Conservation (phyloP, 768 basidiomycete genomes). For the Candolleomyces eurysporus region DNA sequence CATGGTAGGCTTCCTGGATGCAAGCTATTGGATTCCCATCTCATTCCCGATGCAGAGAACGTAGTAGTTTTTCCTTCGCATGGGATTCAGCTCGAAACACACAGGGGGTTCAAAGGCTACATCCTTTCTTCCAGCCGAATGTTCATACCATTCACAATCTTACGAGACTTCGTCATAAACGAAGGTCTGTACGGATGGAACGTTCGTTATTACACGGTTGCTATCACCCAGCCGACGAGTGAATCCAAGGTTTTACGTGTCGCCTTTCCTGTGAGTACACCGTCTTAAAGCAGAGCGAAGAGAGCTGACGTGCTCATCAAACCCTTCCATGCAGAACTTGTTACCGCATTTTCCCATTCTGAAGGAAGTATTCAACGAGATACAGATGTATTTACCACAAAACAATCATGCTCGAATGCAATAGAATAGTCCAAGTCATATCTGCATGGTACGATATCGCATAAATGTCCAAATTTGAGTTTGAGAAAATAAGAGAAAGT, state of each 20-base stretch:
- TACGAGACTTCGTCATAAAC: slow-evolving; percentile 69
- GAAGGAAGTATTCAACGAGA: slow-evolving; percentile 54
- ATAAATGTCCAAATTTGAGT: too few relatives aligned
- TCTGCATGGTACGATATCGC: too few relatives aligned
- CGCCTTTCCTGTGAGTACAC: slow-evolving; percentile 53
- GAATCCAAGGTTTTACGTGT: slow-evolving; percentile 43
- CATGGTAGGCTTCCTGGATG: not conserved
- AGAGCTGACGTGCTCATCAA: not conserved
- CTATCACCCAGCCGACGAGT: slow-evolving; percentile 31
- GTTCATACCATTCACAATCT: slow-evolving; percentile 55
- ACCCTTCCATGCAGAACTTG: slow-evolving; percentile 46
- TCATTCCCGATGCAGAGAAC: slow-evolving; percentile 49
- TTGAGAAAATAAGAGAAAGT: too few relatives aligned
- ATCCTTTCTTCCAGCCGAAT: slow-evolving; percentile 37
- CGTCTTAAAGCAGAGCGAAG: not conserved
- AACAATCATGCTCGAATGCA: not conserved
- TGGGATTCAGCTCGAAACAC: slow-evolving; percentile 75
- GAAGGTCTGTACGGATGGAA: slow-evolving; percentile 75
- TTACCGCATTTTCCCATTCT: slow-evolving; percentile 65
- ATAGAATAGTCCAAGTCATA: too few relatives aligned
- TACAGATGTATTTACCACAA: slow-evolving; percentile 44
- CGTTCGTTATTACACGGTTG: slow-evolving; percentile 65
- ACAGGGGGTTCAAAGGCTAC: slow-evolving; percentile 50
- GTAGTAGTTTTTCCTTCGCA: slow-evolving; percentile 62
- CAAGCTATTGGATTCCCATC: slow-evolving; percentile 16